Evolutionary conservation across 768 basidiomycete species (phyloP).

Genomic region (Leccinum variicolor): DNA sequence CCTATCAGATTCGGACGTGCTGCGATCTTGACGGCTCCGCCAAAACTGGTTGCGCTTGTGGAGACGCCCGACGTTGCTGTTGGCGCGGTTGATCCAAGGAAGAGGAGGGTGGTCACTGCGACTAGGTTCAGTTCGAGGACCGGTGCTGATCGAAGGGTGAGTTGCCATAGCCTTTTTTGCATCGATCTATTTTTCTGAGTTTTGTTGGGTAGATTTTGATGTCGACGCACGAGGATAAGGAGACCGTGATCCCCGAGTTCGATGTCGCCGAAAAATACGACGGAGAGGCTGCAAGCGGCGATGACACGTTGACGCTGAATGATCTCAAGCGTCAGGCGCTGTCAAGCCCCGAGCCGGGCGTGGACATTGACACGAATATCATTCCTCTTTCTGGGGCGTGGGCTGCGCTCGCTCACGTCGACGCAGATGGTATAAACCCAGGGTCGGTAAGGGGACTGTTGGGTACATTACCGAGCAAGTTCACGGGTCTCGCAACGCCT

Average conservation of each 20-base stretch:
- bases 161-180: constrained; percentile 24
- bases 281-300: not conserved
- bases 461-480: constrained; percentile 63
- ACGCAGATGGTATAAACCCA: constrained; percentile 30
- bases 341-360: constrained; percentile 33
- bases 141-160: constrained; percentile 78
- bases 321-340: constrained; percentile 6
- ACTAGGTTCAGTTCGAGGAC: constrained; percentile 82
- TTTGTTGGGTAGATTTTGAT: constrained; percentile 60
- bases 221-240: constrained; percentile 73
- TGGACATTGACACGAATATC: constrained; percentile 65
- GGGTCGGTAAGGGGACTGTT: constrained; percentile 51
- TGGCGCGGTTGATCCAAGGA: constrained; percentile 81
- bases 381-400: constrained; percentile 73
- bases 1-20: constrained; percentile 61
- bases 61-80: constrained; percentile 89
- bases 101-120: constrained; percentile 81
- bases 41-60: constrained; percentile 76
- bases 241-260: constrained; percentile 15
- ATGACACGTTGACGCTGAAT: constrained; percentile 7
- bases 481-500: constrained; percentile 75
- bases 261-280: constrained; percentile 24
- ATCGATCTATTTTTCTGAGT: not conserved
- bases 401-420: constrained; percentile 56
- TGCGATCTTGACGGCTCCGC: constrained; percentile 78